Conservation (phyloP, 768 basidiomycete species). For the Lenzites betulinus region DNA sequence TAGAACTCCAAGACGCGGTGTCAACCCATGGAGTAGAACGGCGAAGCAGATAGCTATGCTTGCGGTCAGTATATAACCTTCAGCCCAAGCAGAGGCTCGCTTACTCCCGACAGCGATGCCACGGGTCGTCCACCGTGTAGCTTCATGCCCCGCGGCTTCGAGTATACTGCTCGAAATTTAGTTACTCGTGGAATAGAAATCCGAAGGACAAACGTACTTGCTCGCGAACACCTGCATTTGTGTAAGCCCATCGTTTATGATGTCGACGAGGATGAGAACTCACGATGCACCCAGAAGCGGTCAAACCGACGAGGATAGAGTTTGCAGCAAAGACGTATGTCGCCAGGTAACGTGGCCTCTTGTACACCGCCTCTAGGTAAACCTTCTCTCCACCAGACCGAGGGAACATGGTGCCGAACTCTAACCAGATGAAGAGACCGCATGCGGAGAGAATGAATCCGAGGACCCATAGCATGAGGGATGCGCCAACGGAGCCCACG, state of each 20-base stretch:
- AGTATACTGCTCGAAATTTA: background rate
- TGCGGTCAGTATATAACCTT: background rate
- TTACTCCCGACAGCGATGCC: constrained; percentile 8
- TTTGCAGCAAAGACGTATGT: constrained; percentile 59
- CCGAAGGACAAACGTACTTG: background rate
- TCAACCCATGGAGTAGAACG: background rate
- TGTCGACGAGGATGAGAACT: constrained; percentile 44
- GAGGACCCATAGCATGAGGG: constrained; percentile 33
- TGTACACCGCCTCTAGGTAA: constrained; percentile 66
- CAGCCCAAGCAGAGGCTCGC: background rate
- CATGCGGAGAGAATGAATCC: constrained; percentile 27
- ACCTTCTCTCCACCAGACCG: constrained; percentile 69
- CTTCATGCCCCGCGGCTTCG: constrained; percentile 8
- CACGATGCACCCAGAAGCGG: constrained; percentile 60
- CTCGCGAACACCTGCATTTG: background rate
- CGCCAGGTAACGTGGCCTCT: constrained; percentile 56
- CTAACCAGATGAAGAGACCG: constrained; percentile 18
- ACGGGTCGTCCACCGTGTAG: constrained; percentile 6
- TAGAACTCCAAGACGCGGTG: background rate
- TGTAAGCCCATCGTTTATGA: background rate
- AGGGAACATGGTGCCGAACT: constrained; percentile 23
- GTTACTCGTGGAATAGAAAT: background rate
- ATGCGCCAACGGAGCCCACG: constrained; percentile 31
- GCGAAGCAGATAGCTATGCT: constrained; percentile 12
- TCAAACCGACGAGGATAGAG: constrained; percentile 50